Evolutionary conservation across 495 filamentous ascomycete species (phyloP).

Genomic region (Venustampulla echinocandica): DNA sequence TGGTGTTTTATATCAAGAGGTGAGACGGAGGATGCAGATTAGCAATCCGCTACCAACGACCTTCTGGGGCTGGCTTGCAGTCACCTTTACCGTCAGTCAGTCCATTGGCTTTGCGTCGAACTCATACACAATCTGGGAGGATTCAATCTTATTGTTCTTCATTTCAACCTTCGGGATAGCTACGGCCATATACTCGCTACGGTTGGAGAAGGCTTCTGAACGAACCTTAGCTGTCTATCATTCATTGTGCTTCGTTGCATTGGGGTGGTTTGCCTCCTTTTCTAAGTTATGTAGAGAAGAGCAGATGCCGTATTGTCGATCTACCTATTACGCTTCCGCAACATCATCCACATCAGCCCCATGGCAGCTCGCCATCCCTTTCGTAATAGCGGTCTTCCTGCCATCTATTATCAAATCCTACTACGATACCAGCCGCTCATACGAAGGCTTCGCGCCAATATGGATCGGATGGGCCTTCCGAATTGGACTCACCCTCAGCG

Average conservation of each 20-base stretch:
- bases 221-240: conserved; percentile 71
- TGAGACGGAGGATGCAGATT: conserved; percentile 39
- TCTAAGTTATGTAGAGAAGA: conserved; percentile 95
- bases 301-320: conserved; percentile 93
- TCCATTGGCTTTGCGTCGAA: conserved; percentile 92
- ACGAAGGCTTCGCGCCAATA: conserved; percentile 70
- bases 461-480: conserved; percentile 82
- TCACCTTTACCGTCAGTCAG: conserved; percentile 72
- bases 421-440: conserved; percentile 67
- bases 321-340: conserved; percentile 89
- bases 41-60: conserved; percentile 62
- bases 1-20: conserved; percentile 49
- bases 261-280: conserved; percentile 76
- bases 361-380: conserved; percentile 81
- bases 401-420: conserved; percentile 72
- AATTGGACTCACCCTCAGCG: conserved; percentile 61
- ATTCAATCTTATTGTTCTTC: conserved; percentile 88
- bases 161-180: conserved; percentile 76
- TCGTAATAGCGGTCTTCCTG: conserved; percentile 61
- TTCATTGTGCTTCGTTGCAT: conserved; percentile 69
- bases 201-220: conserved; percentile 52
- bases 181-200: conserved; percentile 63
- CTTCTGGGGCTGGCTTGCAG: conserved; percentile 77
- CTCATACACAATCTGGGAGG: conserved; percentile 98
- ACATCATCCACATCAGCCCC: conserved; percentile 86